A percentile compares a stretch with the other conserved stretches of the same genome.
These are phyloP conservation scores for Xylariaceae sp. DNA, from an alignment of 2,329 filamentous ascomycete species.

Conservation along the genomic window DNA sequence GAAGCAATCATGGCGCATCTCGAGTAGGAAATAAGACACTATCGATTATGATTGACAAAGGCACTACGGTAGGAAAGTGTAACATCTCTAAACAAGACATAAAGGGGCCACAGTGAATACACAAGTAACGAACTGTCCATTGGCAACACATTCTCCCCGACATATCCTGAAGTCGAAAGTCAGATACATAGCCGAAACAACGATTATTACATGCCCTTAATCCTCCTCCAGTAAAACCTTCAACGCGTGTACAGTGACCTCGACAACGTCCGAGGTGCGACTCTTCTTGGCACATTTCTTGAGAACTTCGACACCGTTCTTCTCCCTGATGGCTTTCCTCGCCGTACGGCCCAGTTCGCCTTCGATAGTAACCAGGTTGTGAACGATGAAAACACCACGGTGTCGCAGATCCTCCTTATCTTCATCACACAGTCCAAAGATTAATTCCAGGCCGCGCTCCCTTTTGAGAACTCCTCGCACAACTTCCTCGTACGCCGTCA, in stretches of 20 bases:
- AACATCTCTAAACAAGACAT: no score
- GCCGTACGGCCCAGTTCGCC: slow-evolving; percentile 60
- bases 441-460: slow-evolving; percentile 65
- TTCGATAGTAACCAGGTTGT: slow-evolving; percentile 65
- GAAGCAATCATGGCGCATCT: no score
- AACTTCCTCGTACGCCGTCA: slow-evolving; percentile 73
- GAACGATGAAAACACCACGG: slow-evolving; percentile 68
- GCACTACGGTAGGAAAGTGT: neutral
- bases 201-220: neutral
- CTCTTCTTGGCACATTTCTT: slow-evolving; percentile 66
- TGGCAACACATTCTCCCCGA: neutral
- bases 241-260: slow-evolving; percentile 65
- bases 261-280: slow-evolving; percentile 62
- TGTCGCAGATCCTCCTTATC: slow-evolving; percentile 62
- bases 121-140: neutral
- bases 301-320: slow-evolving; percentile 61
- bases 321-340: slow-evolving; percentile 53
- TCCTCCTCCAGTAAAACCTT: slow-evolving; percentile 55
- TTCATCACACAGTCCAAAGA: slow-evolving; percentile 77
- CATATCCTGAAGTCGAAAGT: no score
- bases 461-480: slow-evolving; percentile 65
- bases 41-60: neutral
- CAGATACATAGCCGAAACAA: neutral
- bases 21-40: neutral
- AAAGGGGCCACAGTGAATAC: no score